Conservation (phyloP, 495 filamentous ascomycete genomes). For the Opeltia flavorubescens region DNA sequence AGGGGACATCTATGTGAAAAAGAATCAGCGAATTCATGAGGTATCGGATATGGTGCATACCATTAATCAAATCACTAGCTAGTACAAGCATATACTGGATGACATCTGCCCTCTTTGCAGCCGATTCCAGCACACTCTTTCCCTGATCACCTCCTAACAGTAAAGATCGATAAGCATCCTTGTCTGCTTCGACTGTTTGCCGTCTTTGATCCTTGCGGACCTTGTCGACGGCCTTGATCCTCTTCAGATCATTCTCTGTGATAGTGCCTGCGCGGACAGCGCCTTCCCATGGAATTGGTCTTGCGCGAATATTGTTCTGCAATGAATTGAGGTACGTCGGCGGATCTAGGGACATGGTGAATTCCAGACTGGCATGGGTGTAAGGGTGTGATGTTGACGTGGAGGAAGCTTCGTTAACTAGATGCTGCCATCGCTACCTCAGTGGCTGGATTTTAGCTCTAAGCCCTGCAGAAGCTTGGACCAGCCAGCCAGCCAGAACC, state of each 20-base stretch:
- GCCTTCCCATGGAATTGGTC: slow-evolving; percentile 96
- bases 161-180: slow-evolving; percentile 61
- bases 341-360: slow-evolving; percentile 72
- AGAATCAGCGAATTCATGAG: too few species aligned
- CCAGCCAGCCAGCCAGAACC: neutral
- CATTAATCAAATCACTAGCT: slow-evolving; percentile 73
- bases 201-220: slow-evolving; percentile 77
- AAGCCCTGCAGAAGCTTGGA: slow-evolving; percentile 4
- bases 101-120: slow-evolving; percentile 68
- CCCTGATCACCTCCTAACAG: slow-evolving; percentile 59
- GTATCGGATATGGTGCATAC: slow-evolving; percentile 39
- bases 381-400: neutral
- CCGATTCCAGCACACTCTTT: slow-evolving; percentile 68
- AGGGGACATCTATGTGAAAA: slow-evolving; percentile 51
- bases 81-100: slow-evolving; percentile 90
- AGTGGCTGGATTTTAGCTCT: neutral
- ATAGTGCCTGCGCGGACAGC: slow-evolving; percentile 87
- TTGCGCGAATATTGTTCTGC: slow-evolving; percentile 85
- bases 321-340: slow-evolving; percentile 81
- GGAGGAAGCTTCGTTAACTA: neutral
- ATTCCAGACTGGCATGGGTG: neutral
- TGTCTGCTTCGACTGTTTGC: slow-evolving; percentile 64
- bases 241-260: slow-evolving; percentile 84
- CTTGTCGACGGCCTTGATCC: slow-evolving; percentile 96
- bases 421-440: neutral